These are phyloP conservation scores for Wickerhamiella lipophila DNA, from an alignment of 805 yeast species.

Conservation along the genomic window DNA sequence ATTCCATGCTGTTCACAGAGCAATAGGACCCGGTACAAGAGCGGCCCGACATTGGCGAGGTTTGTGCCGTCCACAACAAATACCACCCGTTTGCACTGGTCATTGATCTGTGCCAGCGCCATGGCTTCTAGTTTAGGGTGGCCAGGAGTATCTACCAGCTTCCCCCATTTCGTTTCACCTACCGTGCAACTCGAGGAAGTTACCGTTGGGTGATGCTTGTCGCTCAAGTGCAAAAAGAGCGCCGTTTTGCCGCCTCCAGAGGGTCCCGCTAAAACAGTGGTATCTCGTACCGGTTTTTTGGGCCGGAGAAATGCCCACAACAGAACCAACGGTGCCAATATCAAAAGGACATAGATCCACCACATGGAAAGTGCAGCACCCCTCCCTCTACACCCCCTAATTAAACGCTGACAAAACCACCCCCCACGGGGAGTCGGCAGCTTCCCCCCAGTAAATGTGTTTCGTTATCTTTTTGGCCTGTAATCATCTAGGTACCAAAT, in stretches of 20 bases:
- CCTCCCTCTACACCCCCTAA: too few species aligned
- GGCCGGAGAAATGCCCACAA: neutral
- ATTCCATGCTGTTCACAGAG: slow-evolving; percentile 51
- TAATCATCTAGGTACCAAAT: too few species aligned
- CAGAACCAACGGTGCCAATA: neutral
- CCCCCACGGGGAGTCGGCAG: too few species aligned
- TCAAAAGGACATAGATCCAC: neutral
- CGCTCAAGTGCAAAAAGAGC: slow-evolving; percentile 31
- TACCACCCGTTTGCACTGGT: slow-evolving; percentile 48
- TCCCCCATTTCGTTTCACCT: slow-evolving; percentile 7
- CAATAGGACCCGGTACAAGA: slow-evolving; percentile 46
- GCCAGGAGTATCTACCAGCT: slow-evolving; percentile 79
- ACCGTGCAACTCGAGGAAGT: slow-evolving; percentile 41
- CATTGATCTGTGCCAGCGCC: slow-evolving; percentile 36
- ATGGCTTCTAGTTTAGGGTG: slow-evolving; percentile 57
- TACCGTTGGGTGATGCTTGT: slow-evolving; percentile 18
- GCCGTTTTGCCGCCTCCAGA: slow-evolving; percentile 55
- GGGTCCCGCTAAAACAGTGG: slow-evolving; percentile 53
- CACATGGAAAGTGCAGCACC: too few species aligned
- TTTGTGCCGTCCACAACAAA: slow-evolving; percentile 67
- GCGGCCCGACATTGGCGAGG: slow-evolving; percentile 43
- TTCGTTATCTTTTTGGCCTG: too few species aligned
- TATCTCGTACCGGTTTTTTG: slow-evolving; percentile 15
- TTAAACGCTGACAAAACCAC: too few species aligned
- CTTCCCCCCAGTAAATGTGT: too few species aligned